These are phyloP conservation scores for Ilyonectria destructans DNA, from an alignment of 2,329 filamentous ascomycete genomes.

Conservation along the genomic window DNA sequence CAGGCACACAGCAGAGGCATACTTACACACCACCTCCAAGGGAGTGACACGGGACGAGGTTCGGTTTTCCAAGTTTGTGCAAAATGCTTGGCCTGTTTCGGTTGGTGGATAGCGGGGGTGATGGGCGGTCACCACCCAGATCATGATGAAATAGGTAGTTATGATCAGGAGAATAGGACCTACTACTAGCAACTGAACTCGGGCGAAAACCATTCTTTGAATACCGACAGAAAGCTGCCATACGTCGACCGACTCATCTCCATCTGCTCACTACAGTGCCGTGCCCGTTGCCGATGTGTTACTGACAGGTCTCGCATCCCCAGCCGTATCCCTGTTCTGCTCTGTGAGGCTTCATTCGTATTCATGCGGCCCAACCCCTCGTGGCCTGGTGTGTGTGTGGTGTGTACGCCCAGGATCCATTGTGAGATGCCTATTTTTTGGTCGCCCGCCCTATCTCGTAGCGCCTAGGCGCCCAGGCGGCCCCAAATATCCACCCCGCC, in stretches of 20 bases:
- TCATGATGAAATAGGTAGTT: conserved; percentile 8
- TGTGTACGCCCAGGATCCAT: conserved; percentile 24
- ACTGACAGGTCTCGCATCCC: conserved; percentile 22
- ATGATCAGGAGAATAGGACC: conserved; percentile 1
- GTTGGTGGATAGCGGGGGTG: conserved; percentile 1
- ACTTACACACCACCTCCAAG: conserved; percentile 19
- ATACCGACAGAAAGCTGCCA: not conserved
- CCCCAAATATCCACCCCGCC: conserved; percentile 43
- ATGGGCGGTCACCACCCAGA: not conserved
- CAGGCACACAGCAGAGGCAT: not conserved
- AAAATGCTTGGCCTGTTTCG: conserved; percentile 16
- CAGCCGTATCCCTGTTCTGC: conserved; percentile 15
- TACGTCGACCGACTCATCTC: not conserved
- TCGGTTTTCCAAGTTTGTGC: conserved; percentile 1
- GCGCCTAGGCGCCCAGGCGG: conserved; percentile 22
- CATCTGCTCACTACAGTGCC: not conserved
- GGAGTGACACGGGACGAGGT: conserved; percentile 8
- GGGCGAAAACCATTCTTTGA: not conserved
- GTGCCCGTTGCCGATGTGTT: not conserved
- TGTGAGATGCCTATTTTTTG: conserved; percentile 32
- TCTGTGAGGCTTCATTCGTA: conserved; percentile 24
- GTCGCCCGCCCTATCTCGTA: conserved; percentile 25
- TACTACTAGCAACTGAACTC: not conserved
- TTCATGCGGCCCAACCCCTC: conserved; percentile 26
- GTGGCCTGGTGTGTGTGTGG: conserved; percentile 5